Conservation (phyloP, 2,329 filamentous ascomycete genomes). For the Nothophaeocryptopus gaeumannii region DNA sequence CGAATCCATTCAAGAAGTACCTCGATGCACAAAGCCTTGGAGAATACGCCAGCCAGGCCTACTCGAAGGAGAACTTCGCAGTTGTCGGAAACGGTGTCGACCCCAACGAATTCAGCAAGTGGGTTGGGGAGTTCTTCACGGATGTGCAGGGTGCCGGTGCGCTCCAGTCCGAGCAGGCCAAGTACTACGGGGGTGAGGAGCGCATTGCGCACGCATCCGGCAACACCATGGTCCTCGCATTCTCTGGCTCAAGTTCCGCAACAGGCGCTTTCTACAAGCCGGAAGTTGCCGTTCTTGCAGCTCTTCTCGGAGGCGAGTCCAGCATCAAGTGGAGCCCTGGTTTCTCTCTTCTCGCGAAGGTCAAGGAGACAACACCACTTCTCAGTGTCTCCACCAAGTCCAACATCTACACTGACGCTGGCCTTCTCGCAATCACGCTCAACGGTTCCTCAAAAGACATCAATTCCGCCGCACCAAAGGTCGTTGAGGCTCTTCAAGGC, state of each 20-base stretch:
- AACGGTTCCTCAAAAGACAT: slow-evolving; percentile 72
- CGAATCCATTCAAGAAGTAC: slow-evolving; percentile 74
- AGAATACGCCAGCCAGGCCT: slow-evolving; percentile 73
- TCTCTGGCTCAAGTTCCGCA: slow-evolving; percentile 81
- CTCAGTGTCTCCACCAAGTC: slow-evolving; percentile 72
- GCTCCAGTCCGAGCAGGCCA: slow-evolving; percentile 63
- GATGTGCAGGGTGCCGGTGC: slow-evolving; percentile 58
- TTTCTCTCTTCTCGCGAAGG: slow-evolving; percentile 86
- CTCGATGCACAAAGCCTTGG: slow-evolving; percentile 71
- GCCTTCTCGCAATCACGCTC: slow-evolving; percentile 80
- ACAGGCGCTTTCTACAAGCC: slow-evolving; percentile 76
- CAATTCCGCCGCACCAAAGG: slow-evolving; percentile 68
- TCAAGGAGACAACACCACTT: slow-evolving; percentile 62
- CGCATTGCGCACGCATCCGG: slow-evolving; percentile 73
- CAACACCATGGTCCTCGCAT: slow-evolving; percentile 84
- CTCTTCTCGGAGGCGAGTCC: slow-evolving; percentile 85
- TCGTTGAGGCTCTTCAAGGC: slow-evolving; percentile 78
- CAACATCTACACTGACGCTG: slow-evolving; percentile 87
- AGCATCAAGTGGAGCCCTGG: slow-evolving; percentile 94
- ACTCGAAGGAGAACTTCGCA: slow-evolving; percentile 85
- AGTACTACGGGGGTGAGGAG: slow-evolving; percentile 95
- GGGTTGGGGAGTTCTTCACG: slow-evolving; percentile 91
- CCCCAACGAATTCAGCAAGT: slow-evolving; percentile 74
- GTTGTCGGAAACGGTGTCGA: slow-evolving; percentile 86
- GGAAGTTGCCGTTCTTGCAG: slow-evolving; percentile 80